phyloP scores from a whole-genome alignment of 805 yeast species.

The Zygosaccharomyces lentus region DNA sequence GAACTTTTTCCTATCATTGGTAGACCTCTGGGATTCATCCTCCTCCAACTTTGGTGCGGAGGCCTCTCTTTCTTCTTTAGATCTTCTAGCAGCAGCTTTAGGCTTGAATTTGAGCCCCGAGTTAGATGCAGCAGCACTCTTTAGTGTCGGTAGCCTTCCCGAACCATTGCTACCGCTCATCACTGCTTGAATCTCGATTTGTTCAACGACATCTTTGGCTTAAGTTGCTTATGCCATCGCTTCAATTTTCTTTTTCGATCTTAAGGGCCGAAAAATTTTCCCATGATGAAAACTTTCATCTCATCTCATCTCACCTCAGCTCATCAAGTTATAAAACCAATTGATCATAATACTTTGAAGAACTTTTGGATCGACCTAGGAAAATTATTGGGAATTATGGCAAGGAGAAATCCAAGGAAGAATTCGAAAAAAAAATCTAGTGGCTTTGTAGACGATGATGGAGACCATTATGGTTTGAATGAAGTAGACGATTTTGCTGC shows the following conservation, averaged over 20 bases:
- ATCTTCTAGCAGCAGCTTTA: conserved; percentile 76
- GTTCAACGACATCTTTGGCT: background rate
- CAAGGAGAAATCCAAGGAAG: conserved; percentile 18
- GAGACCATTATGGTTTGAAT: conserved; percentile 46
- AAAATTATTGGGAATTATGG: conserved; percentile 2
- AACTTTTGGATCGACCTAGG: conserved; percentile 7
- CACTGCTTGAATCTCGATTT: background rate
- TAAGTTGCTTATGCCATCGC: conserved; percentile 11
- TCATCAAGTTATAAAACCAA: conserved; percentile 5
- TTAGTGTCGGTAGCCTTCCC: conserved; percentile 36
- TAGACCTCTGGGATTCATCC: conserved; percentile 17
- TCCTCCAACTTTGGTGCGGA: conserved; percentile 55
- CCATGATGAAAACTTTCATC: conserved; percentile 6
- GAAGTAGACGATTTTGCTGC: conserved; percentile 69
- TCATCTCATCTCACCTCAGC: conserved; percentile 23
- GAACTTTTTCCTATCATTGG: conserved; percentile 18
- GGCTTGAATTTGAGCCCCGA: conserved; percentile 76
- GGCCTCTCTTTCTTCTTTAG: conserved; percentile 79
- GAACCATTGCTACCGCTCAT: conserved; percentile 20
- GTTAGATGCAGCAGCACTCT: conserved; percentile 26
- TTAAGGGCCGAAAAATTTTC: conserved; percentile 12
- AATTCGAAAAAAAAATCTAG: conserved; percentile 24
- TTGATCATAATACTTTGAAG: background rate
- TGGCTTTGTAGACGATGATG: conserved; percentile 19
- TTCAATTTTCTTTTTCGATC: conserved; percentile 1